These are phyloP conservation scores for Begonia loranthoides DNA, from an alignment of 306 rosid genomes.

Conservation along the genomic window DNA sequence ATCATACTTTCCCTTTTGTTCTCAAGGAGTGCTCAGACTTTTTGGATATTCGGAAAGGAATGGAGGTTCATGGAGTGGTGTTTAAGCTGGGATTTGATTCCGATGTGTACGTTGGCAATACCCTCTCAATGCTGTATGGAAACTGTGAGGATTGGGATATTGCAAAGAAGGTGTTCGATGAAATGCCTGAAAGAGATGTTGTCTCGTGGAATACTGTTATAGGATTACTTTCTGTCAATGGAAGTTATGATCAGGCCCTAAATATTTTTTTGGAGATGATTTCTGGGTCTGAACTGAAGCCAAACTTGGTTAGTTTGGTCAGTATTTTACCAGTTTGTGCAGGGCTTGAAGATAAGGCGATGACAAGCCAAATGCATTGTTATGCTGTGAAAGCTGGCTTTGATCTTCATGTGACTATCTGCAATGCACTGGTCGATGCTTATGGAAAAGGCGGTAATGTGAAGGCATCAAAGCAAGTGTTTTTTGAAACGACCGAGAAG, in stretches of 20 bases:
- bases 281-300: conserved; percentile 20
- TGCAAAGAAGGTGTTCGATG: conserved; percentile 48
- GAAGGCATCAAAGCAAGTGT: conserved; percentile 44
- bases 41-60: conserved; percentile 37
- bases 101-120: conserved; percentile 68
- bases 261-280: conserved; percentile 31
- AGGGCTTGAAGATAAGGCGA: conserved; percentile 28
- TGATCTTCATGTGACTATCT: conserved; percentile 32
- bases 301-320: conserved; percentile 47
- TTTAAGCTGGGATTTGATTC: conserved; percentile 48
- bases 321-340: conserved; percentile 57
- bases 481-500: conserved; percentile 48
- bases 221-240: conserved; percentile 43
- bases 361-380: conserved; percentile 48
- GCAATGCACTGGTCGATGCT: conserved; percentile 65
- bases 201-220: conserved; percentile 70
- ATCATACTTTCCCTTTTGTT: conserved; percentile 61
- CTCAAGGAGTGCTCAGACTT: conserved; percentile 55
- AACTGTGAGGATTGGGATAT: conserved; percentile 24
- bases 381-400: conserved; percentile 64
- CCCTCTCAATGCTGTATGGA: conserved; percentile 53
- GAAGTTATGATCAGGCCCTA: conserved; percentile 26
- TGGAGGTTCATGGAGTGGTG: conserved; percentile 61
- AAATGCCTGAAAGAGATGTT: conserved; percentile 67
- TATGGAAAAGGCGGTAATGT: conserved; percentile 68